Evolutionary conservation across 768 basidiomycete species (phyloP), one percentile per base, ranked within the genome.

Genomic region (Heimioporus sp.): DNA sequence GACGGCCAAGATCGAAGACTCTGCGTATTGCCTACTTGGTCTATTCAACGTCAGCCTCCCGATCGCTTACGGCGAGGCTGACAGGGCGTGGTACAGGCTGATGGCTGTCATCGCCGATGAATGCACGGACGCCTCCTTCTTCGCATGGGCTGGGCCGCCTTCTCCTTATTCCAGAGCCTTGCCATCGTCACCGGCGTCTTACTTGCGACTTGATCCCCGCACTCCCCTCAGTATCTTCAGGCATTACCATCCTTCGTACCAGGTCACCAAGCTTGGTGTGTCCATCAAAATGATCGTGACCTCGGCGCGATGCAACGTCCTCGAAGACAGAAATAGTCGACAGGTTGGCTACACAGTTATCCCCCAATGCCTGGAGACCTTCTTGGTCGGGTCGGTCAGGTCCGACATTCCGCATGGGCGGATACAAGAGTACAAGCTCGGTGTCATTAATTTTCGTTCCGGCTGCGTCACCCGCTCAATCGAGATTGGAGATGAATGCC

Each of bases 41-140:
- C 15, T 65, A 13, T 63, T 67, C 43, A 50, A 64, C 19, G 50
- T 61, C 45, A 57, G 50, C 17, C 41, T 68, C 9, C 52, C 65
- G 2, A 52, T 68, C 9, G 47, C 53, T 1, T 66, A 67, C 28
- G 66, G 64, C 1, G 66, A 64, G 35, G 65, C 53, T 5, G 48
- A 54, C 12, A 47, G 54, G 47, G 65, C 65, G 2, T 68, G 57
- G 44, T 56, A 52, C 47, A 53, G 62, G 40, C 30, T 67, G 8
- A 58, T 61, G 46, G 35, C 32, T 9, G 20, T 34, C 10, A 49
- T 49, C 5, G 24, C 48, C 28, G 46, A 57, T 5, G 55, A 57
- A 40, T 57, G 56, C 19, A 52, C 55, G 5, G 49, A 52, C 20
- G 40, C 55, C 2, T 51, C 55, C n/a, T 51, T 56, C 31, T 47